Conservation (phyloP, 208 protist species). For the Wallacemonas sp. region DNA sequence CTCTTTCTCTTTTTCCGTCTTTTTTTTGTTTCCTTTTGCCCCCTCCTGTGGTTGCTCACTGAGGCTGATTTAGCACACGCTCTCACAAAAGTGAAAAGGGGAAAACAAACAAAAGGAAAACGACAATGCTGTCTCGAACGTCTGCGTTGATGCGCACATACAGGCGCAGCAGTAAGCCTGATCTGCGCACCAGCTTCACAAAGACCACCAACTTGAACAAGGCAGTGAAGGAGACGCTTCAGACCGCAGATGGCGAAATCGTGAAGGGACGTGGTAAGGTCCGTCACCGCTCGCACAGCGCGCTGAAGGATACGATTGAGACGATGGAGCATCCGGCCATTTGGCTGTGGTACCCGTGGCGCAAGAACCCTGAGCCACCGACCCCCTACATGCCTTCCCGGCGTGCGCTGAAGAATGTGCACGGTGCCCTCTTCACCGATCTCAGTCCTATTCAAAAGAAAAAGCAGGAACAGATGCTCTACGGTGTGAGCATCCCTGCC, state of each 20-base stretch:
- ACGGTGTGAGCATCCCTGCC: constrained; percentile 83
- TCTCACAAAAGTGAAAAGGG: too few species aligned
- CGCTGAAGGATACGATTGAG: constrained; percentile 76
- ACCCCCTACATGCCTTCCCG: constrained; percentile 87
- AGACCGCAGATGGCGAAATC: constrained; percentile 80
- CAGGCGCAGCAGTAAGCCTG: constrained; percentile 58
- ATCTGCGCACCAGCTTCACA: constrained; percentile 76
- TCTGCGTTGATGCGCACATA: constrained; percentile 42
- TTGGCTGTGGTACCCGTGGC: constrained; percentile 93
- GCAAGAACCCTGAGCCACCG: constrained; percentile 90
- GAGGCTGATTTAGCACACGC: too few species aligned
- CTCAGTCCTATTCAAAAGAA: constrained; percentile 87
- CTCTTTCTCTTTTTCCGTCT: neutral
- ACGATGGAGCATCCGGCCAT: constrained; percentile 91
- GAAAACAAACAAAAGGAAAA: neutral
- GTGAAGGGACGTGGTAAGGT: constrained; percentile 85
- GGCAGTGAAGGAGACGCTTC: constrained; percentile 66
- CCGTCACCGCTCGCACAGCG: constrained; percentile 78
- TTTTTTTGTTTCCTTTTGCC: neutral
- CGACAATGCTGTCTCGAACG: constrained; percentile 46
- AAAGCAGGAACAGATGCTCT: constrained; percentile 89
- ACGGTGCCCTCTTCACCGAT: constrained; percentile 82
- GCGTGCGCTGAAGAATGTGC: constrained; percentile 88
- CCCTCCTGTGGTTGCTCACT: neutral
- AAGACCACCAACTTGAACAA: constrained; percentile 84